Evolutionary conservation across 768 basidiomycete genomes (phyloP).

Genomic region (Chlorophyllum brunneum): DNA sequence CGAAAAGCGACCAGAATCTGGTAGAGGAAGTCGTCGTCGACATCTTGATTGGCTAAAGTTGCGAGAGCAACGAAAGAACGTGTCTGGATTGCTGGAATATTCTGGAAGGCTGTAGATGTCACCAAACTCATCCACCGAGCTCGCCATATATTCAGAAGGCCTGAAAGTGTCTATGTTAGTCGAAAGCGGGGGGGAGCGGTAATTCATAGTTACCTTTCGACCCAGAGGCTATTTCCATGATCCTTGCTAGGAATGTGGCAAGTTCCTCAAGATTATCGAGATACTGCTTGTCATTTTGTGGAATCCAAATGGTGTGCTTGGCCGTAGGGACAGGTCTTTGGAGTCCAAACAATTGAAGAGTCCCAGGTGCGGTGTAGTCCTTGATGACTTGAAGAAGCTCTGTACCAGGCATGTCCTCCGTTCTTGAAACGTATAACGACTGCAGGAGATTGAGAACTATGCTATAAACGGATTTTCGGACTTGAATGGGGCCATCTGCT

Average conservation of each 20-base stretch:
- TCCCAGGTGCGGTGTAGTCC: conserved; percentile 51
- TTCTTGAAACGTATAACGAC: conserved; percentile 56
- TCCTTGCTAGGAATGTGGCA: conserved; percentile 54
- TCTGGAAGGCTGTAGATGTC: conserved; percentile 86
- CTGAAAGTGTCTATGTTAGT: conserved; percentile 30
- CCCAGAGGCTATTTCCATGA: conserved; percentile 63
- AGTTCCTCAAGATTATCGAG: conserved; percentile 69
- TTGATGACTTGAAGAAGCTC: conserved; percentile 62
- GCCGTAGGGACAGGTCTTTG: conserved; percentile 56
- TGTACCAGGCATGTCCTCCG: conserved; percentile 57
- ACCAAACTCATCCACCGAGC: conserved; percentile 92
- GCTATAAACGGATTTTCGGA: conserved; percentile 81
- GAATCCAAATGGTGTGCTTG: conserved; percentile 61
- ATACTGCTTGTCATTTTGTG: conserved; percentile 46
- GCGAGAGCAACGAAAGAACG: conserved; percentile 84
- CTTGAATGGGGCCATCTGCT: conserved; percentile 65
- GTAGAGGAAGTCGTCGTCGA: conserved; percentile 91
- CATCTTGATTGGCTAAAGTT: conserved; percentile 75
- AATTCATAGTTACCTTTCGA: conserved; percentile 54
- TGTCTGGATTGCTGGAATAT: conserved; percentile 83
- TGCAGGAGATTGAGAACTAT: conserved; percentile 81
- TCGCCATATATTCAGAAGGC: conserved; percentile 82
- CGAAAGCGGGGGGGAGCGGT: neutral
- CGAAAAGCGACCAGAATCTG: conserved; percentile 89
- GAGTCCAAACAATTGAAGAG: conserved; percentile 72